Base-by-base conservation (phyloP, 2,329 filamentous ascomycete genomes). In the Aureobasidium sp. region DNA sequence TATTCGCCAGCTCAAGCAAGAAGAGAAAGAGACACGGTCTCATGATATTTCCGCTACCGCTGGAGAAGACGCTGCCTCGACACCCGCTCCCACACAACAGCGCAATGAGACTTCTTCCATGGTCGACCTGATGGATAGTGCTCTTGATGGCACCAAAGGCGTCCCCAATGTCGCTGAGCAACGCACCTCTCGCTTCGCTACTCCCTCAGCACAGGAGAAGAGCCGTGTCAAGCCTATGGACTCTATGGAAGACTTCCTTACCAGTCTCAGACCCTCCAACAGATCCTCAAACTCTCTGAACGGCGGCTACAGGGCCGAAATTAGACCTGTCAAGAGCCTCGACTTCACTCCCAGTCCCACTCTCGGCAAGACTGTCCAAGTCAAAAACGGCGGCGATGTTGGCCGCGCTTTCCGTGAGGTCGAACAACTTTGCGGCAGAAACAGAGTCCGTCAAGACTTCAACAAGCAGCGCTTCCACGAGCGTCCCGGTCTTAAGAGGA, bases 401-500 rank as follows among this genome's bases (percentile, higher is more conserved):
- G 78, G 75, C 5, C 66, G 75, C 37, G 80, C 78, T 0, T 76
- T 83, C 65, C 69, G 72, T 45, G 72, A 70, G 64, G 65, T 85
- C 64, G 76, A 78, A 27, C 68, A 71, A 13, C 65, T 75, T 58
- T 75, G 79, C 66, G 67, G 69, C 44, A 73, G 75, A 68, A 91
- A 93, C 70, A 78, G 74, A 47, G 76, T 94, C 55, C 78, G 74
- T 66, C 62, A 53, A 3, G 85, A 90, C 67, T 78, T 78, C 59
- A 72, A 74, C 25, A 72, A 68, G 65, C 90, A 94, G 75, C 78
- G 79, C 65, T 90, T 85, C 68, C 87, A 95, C 73, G 90, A 94
- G 79, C 78, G 90, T 50, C 81, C 82, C 0, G 90, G 90, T 65
- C 87, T 92, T 68, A 94, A 91, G 77, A 82, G 84, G 8, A 90